A percentile compares a stretch with the other conserved stretches of the same genome.
These are phyloP conservation scores for Yarrowia bubula DNA, from an alignment of 805 yeast species.

Conservation along the genomic window DNA sequence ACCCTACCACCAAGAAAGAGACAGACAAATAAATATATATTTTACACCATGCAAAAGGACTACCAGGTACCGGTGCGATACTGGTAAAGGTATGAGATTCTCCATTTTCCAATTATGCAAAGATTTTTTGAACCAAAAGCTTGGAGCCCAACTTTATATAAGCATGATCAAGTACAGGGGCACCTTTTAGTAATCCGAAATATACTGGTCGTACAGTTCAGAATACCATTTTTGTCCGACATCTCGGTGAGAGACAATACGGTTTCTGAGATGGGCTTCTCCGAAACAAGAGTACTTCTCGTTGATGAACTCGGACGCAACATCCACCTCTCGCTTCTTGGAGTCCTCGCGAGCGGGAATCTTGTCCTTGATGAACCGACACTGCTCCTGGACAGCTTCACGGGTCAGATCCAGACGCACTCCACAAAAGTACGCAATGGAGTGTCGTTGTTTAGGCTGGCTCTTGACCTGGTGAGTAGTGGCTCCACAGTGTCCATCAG, in stretches of 20 bases:
- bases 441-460: slow-evolving; percentile 43
- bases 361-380: slow-evolving; percentile 33
- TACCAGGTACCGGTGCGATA: too few species aligned
- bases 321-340: slow-evolving; percentile 36
- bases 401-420: slow-evolving; percentile 39
- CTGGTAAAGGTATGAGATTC: too few species aligned
- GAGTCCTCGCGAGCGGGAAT: slow-evolving; percentile 36
- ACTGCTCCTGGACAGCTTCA: slow-evolving; percentile 35
- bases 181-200: slow-evolving; percentile 28
- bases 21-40: too few species aligned
- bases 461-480: slow-evolving; percentile 55
- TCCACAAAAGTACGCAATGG: slow-evolving; percentile 50
- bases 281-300: slow-evolving; percentile 41
- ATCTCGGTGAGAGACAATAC: slow-evolving; percentile 44
- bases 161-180: too few species aligned
- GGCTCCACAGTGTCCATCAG: slow-evolving; percentile 58
- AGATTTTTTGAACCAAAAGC: too few species aligned
- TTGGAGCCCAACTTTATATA: too few species aligned
- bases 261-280: slow-evolving; percentile 44
- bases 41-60: too few species aligned
- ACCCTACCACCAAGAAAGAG: too few species aligned
- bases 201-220: slow-evolving; percentile 37
- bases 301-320: slow-evolving; percentile 38
- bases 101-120: too few species aligned
- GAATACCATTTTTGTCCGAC: slow-evolving; percentile 45